Conservation (phyloP, 2,329 filamentous ascomycete species). For the Epichloe coenophiala region DNA sequence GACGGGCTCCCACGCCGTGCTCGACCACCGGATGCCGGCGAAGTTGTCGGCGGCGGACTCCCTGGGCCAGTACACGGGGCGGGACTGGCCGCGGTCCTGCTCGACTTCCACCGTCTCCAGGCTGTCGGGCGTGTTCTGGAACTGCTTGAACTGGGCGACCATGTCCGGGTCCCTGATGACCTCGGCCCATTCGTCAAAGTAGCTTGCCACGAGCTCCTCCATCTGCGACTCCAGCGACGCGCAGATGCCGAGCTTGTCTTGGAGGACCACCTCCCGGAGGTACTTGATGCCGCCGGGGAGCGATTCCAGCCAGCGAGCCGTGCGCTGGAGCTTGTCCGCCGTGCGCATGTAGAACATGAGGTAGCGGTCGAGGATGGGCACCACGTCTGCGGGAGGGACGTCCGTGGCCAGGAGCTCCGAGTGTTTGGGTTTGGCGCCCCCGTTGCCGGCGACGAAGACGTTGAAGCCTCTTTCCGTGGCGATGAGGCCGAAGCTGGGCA, state of each 20-base stretch:
- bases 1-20: conserved; percentile 63
- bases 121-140: conserved; percentile 67
- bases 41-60: conserved; percentile 59
- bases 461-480: conserved; percentile 91
- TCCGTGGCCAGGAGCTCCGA: conserved; percentile 76
- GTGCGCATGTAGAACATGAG: conserved; percentile 91
- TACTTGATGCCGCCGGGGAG: conserved; percentile 76
- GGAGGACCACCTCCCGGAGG: conserved; percentile 66
- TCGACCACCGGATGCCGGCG: conserved; percentile 51
- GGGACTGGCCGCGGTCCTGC: conserved; percentile 55
- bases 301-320: conserved; percentile 74
- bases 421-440: conserved; percentile 72
- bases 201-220: conserved; percentile 68
- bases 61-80: conserved; percentile 69
- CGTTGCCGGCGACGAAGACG: conserved; percentile 81
- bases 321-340: conserved; percentile 79
- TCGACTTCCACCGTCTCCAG: conserved; percentile 57
- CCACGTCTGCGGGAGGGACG: conserved; percentile 67
- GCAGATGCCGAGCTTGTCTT: conserved; percentile 77
- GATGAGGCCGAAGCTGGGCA: conserved; percentile 67
- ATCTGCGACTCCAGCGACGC: conserved; percentile 78
- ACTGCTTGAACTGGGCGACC: conserved; percentile 62
- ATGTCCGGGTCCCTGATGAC: conserved; percentile 57
- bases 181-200: conserved; percentile 88
- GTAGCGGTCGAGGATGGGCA: conserved; percentile 77